A percentile compares a stretch with the other conserved stretches of the same genome.
Evolutionary conservation across 164 flowering plant species (phyloP).

Genomic region (Sedum album): DNA sequence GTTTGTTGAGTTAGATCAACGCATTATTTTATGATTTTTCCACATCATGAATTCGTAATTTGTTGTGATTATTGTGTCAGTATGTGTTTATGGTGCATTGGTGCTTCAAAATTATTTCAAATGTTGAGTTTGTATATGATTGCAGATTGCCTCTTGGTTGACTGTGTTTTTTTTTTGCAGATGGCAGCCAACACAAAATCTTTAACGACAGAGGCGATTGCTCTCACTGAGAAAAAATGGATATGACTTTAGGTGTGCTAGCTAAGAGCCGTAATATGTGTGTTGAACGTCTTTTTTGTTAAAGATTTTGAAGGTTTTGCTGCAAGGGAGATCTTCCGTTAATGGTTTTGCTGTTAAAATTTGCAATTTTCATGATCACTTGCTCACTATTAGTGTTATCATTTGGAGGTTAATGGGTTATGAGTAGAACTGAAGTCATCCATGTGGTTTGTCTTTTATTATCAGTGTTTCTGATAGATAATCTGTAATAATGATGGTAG

Average conservation of each 20-base stretch:
- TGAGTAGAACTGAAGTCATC: neutral
- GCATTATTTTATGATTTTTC: too few species aligned
- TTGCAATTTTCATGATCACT: neutral
- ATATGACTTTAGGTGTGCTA: constrained; percentile 67
- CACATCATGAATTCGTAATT: neutral
- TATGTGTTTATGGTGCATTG: neutral
- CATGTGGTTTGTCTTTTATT: neutral
- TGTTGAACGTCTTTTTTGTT: too few species aligned
- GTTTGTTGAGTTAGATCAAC: neutral
- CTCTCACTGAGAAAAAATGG: constrained; percentile 90
- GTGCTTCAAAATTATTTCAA: too few species aligned
- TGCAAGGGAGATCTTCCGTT: neutral
- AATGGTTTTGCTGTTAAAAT: neutral
- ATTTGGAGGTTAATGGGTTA: neutral
- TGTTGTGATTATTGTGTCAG: neutral
- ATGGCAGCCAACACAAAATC: constrained; percentile 63
- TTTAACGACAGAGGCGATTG: constrained; percentile 63
- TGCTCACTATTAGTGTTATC: neutral
- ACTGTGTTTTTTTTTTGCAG: constrained; percentile 18
- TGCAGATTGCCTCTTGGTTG: neutral
- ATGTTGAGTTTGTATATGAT: too few species aligned
- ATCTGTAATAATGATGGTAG: neutral
- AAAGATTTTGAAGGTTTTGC: too few species aligned
- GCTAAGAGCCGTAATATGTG: neutral
- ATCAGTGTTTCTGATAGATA: neutral